Percentiles rank a stretch among this genome's conserved stretches.
Evolutionary conservation across 108 stramenopile species (phyloP).

Genomic region (Fragilaria crotonensis): DNA sequence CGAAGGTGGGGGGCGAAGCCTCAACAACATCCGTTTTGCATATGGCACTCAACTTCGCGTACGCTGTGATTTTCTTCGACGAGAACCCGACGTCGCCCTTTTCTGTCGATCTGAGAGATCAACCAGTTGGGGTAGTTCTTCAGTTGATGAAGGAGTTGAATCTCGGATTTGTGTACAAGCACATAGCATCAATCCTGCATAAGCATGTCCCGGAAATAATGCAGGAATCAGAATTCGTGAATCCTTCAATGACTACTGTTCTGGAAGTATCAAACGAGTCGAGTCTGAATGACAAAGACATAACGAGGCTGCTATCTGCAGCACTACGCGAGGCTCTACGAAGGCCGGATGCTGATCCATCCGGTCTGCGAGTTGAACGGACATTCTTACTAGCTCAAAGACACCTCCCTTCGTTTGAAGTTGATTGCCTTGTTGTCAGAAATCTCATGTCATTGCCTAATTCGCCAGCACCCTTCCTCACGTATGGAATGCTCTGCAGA

Average conservation of each 20-base stretch:
- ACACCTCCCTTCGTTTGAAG: slow-evolving; percentile 21
- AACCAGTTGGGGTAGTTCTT: no score
- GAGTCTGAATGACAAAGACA: no score
- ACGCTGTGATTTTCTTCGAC: no score
- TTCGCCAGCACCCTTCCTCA: slow-evolving; percentile 29
- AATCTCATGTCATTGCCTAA: slow-evolving; percentile 39
- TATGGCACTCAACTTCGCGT: no score
- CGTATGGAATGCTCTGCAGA: slow-evolving; percentile 40
- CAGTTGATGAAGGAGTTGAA: not conserved
- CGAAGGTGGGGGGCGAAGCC: no score
- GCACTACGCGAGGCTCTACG: not conserved
- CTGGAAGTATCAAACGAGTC: no score
- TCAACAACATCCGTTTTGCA: no score
- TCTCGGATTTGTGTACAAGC: not conserved
- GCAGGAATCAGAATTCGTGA: no score
- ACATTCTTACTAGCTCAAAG: slow-evolving; percentile 32
- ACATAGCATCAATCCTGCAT: no score
- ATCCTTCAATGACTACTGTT: no score
- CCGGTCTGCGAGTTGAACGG: slow-evolving; percentile 31
- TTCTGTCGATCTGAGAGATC: not conserved
- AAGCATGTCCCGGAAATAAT: no score
- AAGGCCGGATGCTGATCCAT: slow-evolving; percentile 11
- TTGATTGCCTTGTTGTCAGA: slow-evolving; percentile 28
- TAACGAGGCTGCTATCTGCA: no score
- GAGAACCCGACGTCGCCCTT: not conserved